phyloP scores from a whole-genome alignment of 1,139 yeast species.

The Sugiyamaella xylanicola region DNA sequence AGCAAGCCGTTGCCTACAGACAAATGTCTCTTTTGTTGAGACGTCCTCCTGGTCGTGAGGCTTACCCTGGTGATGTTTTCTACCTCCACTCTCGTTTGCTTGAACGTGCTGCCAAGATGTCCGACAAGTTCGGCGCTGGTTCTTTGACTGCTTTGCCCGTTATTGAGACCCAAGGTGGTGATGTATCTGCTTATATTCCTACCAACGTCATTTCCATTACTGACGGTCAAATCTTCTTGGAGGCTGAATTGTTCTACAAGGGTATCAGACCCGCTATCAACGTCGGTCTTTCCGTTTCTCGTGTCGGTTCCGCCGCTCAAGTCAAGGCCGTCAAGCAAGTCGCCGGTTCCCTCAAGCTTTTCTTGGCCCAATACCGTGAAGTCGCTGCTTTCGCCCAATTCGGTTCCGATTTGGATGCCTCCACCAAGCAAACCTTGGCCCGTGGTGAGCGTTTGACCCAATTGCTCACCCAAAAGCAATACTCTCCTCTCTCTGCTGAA shows the following conservation, averaged over 20 bases:
- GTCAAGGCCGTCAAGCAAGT: conserved; percentile 99
- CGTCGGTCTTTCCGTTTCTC: conserved; percentile 99
- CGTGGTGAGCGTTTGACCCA: conserved; percentile 99
- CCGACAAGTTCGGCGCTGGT: conserved; percentile 86
- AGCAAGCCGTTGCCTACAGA: conserved; percentile 99
- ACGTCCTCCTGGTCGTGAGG: conserved; percentile 98
- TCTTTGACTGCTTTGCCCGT: conserved; percentile 95
- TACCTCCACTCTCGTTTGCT: conserved; percentile 94
- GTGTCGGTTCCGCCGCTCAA: conserved; percentile 99
- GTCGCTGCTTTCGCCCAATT: conserved; percentile 99
- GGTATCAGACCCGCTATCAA: conserved; percentile 99
- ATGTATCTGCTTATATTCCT: conserved; percentile 97
- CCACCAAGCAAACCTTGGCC: conserved; percentile 97
- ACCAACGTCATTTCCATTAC: conserved; percentile 97
- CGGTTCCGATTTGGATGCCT: conserved; percentile 99
- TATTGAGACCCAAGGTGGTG: conserved; percentile 99
- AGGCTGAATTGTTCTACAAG: conserved; percentile 99
- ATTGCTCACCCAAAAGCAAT: conserved; percentile 97
- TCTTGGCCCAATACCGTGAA: conserved; percentile 99
- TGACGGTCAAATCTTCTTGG: conserved; percentile 98
- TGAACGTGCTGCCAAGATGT: conserved; percentile 98
- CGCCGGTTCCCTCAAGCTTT: conserved; percentile 99
- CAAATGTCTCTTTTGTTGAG: conserved; percentile 96
- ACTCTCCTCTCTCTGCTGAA: conserved; percentile 95
- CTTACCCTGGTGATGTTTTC: conserved; percentile 97